These are phyloP conservation scores for Solanum ahanhuiri DNA, from an alignment of 257 asterid species.

Conservation along the genomic window DNA sequence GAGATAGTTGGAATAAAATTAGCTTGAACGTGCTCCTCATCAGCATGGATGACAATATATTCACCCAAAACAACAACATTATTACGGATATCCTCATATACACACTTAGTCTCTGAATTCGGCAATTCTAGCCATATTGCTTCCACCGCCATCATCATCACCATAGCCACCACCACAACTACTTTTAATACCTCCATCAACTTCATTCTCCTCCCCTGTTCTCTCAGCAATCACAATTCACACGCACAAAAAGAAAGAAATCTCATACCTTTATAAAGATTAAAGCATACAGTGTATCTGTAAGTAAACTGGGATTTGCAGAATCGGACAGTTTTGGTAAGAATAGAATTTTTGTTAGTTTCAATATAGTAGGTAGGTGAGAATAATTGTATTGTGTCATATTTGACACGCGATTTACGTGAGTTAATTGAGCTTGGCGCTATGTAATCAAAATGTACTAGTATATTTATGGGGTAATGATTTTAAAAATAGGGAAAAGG, in stretches of 20 bases:
- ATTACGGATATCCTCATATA: conserved; percentile 52
- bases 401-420: background rate
- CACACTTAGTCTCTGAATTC: conserved; percentile 46
- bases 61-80: conserved; percentile 64
- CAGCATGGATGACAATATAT: conserved; percentile 43
- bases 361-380: background rate
- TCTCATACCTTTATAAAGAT: background rate
- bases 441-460: background rate
- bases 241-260: background rate
- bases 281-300: background rate
- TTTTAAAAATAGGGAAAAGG: too few relatives aligned
- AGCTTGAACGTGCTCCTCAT: conserved; percentile 16
- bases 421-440: background rate
- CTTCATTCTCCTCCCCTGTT: background rate
- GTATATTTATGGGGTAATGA: background rate
- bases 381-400: background rate
- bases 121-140: conserved; percentile 71
- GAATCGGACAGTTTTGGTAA: background rate
- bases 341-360: background rate
- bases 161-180: background rate
- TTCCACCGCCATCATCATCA: conserved; percentile 33
- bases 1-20: conserved; percentile 40
- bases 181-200: background rate
- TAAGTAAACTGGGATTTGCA: background rate
- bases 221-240: background rate